Evolutionary conservation across 345 rosid genomes (phyloP).

Genomic region (Ceriops decandra): DNA sequence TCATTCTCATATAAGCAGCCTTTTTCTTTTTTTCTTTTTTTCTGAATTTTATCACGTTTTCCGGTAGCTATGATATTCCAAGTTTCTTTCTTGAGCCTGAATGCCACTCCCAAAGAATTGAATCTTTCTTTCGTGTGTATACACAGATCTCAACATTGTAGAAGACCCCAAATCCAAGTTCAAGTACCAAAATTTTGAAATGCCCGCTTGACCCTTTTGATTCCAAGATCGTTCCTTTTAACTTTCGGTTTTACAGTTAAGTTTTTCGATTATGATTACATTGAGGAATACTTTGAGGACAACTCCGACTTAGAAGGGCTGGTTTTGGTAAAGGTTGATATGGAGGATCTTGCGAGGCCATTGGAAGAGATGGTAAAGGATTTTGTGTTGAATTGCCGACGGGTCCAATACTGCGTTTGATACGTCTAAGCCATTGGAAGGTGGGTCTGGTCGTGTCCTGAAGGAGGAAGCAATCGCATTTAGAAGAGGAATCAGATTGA

Average conservation of each 20-base stretch:
- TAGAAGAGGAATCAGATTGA: conserved; percentile 4
- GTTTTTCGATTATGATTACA: conserved; percentile 55
- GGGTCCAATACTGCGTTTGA: conserved; percentile 18
- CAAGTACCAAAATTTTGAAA: conserved; percentile 31
- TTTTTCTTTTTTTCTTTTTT: neutral
- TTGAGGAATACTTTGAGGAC: conserved; percentile 46
- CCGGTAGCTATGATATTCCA: conserved; percentile 20
- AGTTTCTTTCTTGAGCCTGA: neutral
- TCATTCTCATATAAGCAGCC: neutral
- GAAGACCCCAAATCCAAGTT: conserved; percentile 26
- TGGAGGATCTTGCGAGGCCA: conserved; percentile 27
- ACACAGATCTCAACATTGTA: conserved; percentile 32
- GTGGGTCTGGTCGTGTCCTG: conserved; percentile 16
- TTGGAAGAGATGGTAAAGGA: conserved; percentile 30
- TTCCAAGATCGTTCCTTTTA: conserved; percentile 20
- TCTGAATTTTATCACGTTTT: no score
- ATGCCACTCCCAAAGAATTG: neutral
- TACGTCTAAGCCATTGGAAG: conserved; percentile 17
- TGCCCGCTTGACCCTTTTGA: conserved; percentile 35
- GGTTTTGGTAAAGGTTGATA: conserved; percentile 31
- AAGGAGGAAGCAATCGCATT: conserved; percentile 31
- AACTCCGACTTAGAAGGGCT: conserved; percentile 24
- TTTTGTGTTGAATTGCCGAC: conserved; percentile 9
- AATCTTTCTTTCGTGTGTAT: neutral
- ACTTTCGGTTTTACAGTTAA: conserved; percentile 36